These are phyloP conservation scores for Paraconiothyrium brasiliense DNA, from an alignment of 2,329 filamentous ascomycete genomes.

Conservation along the genomic window DNA sequence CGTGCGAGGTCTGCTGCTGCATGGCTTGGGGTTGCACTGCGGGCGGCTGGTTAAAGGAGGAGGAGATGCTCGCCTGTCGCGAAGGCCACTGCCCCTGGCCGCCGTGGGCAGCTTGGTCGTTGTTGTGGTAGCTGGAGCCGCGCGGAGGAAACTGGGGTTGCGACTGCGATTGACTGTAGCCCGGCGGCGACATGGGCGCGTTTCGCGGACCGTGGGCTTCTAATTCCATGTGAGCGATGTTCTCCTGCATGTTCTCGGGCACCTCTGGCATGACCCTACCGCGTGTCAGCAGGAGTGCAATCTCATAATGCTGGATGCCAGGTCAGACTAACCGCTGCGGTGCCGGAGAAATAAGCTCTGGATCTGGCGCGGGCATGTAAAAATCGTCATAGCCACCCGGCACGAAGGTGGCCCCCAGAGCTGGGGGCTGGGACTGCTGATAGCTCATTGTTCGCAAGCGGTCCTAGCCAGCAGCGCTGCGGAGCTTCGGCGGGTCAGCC, in stretches of 20 bases:
- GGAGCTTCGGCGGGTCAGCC: slow-evolving; percentile 34
- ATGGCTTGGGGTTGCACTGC: slow-evolving; percentile 42
- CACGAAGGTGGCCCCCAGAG: slow-evolving; percentile 68
- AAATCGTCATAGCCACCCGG: slow-evolving; percentile 74
- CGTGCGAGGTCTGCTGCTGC: slow-evolving; percentile 41
- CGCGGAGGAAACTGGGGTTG: slow-evolving; percentile 42
- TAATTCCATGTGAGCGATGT: slow-evolving; percentile 88
- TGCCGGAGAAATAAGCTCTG: slow-evolving; percentile 73
- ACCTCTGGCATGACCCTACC: slow-evolving; percentile 91
- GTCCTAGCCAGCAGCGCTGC: slow-evolving; percentile 3
- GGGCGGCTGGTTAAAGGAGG: slow-evolving; percentile 48
- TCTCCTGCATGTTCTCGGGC: slow-evolving; percentile 95
- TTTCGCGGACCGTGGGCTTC: slow-evolving; percentile 67
- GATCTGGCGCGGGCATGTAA: slow-evolving; percentile 65
- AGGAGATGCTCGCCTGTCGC: slow-evolving; percentile 48
- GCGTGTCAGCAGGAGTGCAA: slow-evolving; percentile 43
- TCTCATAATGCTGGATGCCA: slow-evolving; percentile 30
- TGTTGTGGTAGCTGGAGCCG: slow-evolving; percentile 38
- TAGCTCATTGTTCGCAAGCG: slow-evolving; percentile 46
- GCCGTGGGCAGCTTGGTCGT: slow-evolving; percentile 29
- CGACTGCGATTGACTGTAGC: slow-evolving; percentile 36
- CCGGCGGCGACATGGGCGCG: slow-evolving; percentile 41
- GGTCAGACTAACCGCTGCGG: slow-evolving; percentile 69
- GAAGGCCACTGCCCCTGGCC: slow-evolving; percentile 40
- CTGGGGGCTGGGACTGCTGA: slow-evolving; percentile 43